Percentiles rank a stretch among this genome's conserved stretches.
Evolutionary conservation across 495 filamentous ascomycete species (phyloP).

Genomic region (Penicillium atrosanguineum): DNA sequence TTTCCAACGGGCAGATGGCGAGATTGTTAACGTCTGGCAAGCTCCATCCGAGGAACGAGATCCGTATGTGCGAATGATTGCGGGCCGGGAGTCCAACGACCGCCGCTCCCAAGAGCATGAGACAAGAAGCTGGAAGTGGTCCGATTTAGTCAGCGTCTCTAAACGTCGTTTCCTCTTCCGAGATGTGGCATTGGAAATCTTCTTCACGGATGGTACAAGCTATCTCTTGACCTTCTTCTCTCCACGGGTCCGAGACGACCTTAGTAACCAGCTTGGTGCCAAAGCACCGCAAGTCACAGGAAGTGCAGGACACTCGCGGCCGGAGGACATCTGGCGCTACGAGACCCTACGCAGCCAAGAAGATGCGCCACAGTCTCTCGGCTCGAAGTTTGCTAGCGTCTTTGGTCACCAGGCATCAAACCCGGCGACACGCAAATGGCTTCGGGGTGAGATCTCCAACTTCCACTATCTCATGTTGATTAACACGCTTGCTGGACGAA

Average conservation of each 20-base stretch:
- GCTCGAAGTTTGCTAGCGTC: conserved; percentile 91
- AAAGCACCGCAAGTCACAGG: conserved; percentile 76
- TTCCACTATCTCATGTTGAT: conserved; percentile 98
- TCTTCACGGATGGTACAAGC: conserved; percentile 94
- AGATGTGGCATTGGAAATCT: conserved; percentile 91
- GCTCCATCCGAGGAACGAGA: conserved; percentile 90
- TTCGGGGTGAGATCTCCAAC: conserved; percentile 92
- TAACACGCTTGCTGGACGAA: conserved; percentile 94
- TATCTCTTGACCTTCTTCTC: conserved; percentile 85
- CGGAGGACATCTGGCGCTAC: conserved; percentile 79
- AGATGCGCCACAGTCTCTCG: conserved; percentile 77
- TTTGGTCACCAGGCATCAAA: conserved; percentile 73
- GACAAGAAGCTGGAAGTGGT: conserved; percentile 89
- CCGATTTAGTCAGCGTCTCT: conserved; percentile 92
- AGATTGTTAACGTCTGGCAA: conserved; percentile 94
- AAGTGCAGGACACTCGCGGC: conserved; percentile 47
- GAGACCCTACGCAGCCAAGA: conserved; percentile 81
- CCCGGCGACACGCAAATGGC: conserved; percentile 86
- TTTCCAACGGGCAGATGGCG: conserved; percentile 90
- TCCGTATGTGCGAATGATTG: conserved; percentile 90
- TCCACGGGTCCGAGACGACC: conserved; percentile 66
- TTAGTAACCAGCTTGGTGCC: conserved; percentile 67
- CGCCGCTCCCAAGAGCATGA: conserved; percentile 65
- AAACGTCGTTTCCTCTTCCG: conserved; percentile 94
- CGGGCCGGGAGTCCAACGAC: conserved; percentile 69